A percentile compares a stretch with the other conserved stretches of the same genome.
Conservation (phyloP, 345 rosid genomes). For the Luvunga scandens region DNA sequence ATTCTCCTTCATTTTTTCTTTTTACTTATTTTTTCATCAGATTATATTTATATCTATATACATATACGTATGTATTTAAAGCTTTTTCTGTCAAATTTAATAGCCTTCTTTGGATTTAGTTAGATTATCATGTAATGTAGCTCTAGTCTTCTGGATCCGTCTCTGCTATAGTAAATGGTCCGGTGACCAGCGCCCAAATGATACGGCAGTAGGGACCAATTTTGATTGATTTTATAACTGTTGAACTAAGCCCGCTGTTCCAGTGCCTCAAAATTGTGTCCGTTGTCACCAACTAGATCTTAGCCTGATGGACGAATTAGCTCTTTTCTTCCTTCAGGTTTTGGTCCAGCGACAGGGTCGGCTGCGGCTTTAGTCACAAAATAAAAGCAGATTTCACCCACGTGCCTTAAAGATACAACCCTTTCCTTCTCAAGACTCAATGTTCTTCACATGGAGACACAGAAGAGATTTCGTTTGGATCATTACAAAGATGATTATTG, state of each 20-base stretch:
- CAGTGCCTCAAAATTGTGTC: neutral
- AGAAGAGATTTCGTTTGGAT: too few relatives aligned
- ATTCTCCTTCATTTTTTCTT: too few relatives aligned
- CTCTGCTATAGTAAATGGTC: neutral
- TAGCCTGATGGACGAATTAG: too few relatives aligned
- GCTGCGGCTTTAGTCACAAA: neutral
- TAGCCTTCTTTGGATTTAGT: neutral
- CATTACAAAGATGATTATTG: too few relatives aligned
- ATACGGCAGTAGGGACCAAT: neutral
- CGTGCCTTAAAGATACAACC: neutral
- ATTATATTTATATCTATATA: too few relatives aligned
- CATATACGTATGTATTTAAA: too few relatives aligned
- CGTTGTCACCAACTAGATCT: neutral
- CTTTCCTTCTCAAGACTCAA: neutral
- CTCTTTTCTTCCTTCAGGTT: neutral
- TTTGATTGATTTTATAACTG: neutral
- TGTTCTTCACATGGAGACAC: too few relatives aligned
- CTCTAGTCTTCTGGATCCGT: too few relatives aligned
- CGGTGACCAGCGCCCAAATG: neutral
- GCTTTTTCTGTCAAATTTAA: neutral
- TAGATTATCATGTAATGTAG: neutral
- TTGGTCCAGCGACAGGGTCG: neutral
- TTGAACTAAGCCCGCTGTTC: neutral
- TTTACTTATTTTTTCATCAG: neutral
- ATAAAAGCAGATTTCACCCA: neutral